Evolutionary conservation across 331 rosid species (phyloP).

Genomic region (Quercus lobata): DNA sequence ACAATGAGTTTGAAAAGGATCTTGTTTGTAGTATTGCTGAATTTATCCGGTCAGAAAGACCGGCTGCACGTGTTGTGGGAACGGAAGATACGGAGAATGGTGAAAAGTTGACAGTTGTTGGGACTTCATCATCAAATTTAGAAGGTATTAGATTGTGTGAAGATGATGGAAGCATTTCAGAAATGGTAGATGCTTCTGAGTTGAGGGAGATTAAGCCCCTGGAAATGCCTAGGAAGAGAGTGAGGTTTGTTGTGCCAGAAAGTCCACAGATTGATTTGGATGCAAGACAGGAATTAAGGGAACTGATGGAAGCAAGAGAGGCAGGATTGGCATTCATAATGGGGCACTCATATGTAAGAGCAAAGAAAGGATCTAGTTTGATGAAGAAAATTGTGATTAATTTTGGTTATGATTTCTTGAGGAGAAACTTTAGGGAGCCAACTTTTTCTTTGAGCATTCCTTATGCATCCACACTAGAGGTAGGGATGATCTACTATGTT

Average conservation of each 20-base stretch:
- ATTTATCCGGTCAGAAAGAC: constrained; percentile 67
- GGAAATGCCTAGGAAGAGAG: constrained; percentile 58
- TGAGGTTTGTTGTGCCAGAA: constrained; percentile 72
- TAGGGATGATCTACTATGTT: constrained; percentile 89
- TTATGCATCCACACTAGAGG: constrained; percentile 89
- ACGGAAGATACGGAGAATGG: constrained; percentile 37
- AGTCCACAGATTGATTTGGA: constrained; percentile 55
- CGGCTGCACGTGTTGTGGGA: constrained; percentile 33
- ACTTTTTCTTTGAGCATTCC: constrained; percentile 80
- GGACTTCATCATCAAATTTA: constrained; percentile 62
- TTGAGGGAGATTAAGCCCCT: constrained; percentile 57
- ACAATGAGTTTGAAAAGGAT: constrained; percentile 80
- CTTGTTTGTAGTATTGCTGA: constrained; percentile 86
- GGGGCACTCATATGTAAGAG: constrained; percentile 92
- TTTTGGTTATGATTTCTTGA: constrained; percentile 88
- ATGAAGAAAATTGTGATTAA: constrained; percentile 73
- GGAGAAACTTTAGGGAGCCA: constrained; percentile 93
- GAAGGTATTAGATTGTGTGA: constrained; percentile 67
- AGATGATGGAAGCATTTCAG: constrained; percentile 26
- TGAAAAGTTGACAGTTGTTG: constrained; percentile 86
- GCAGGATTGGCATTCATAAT: constrained; percentile 95
- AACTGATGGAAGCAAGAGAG: constrained; percentile 92
- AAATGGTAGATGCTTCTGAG: constrained; percentile 50
- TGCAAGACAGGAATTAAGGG: constrained; percentile 60
- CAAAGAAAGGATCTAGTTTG: constrained; percentile 90